Evolutionary conservation across 2,329 filamentous ascomycete genomes (phyloP).

Genomic region (Paraphoma chrysanthemicola): DNA sequence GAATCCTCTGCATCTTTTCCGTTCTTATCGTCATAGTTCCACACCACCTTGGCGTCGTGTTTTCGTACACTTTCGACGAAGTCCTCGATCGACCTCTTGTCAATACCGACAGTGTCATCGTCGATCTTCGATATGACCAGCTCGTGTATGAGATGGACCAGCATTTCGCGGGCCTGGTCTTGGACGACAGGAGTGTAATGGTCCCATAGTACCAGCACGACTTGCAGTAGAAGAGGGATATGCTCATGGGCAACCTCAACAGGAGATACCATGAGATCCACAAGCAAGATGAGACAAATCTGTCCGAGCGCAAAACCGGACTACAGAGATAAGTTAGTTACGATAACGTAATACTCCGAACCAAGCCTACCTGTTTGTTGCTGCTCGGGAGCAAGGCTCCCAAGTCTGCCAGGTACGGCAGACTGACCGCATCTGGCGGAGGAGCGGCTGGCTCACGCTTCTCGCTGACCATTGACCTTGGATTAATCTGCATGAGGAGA

Average conservation of each 20-base stretch:
- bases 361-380: constrained; percentile 36
- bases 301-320: constrained; percentile 91
- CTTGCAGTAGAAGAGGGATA: constrained; percentile 85
- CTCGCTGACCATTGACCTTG: constrained; percentile 96
- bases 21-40: constrained; percentile 93
- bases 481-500: constrained; percentile 85
- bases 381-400: constrained; percentile 35
- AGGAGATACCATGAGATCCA: constrained; percentile 94
- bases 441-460: constrained; percentile 63
- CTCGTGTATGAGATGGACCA: constrained; percentile 96
- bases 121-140: constrained; percentile 82
- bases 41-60: constrained; percentile 84
- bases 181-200: constrained; percentile 95
- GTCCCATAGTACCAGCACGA: constrained; percentile 94
- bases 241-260: constrained; percentile 80
- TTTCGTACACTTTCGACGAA: constrained; percentile 86
- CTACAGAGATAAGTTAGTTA: constrained; percentile 40
- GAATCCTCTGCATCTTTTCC: constrained; percentile 73
- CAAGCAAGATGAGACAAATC: constrained; percentile 88
- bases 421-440: constrained; percentile 73
- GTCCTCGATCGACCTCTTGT: constrained; percentile 80
- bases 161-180: constrained; percentile 95
- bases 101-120: constrained; percentile 69
- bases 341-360: too few species aligned
- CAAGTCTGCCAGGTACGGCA: constrained; percentile 83